Evolutionary conservation across 306 rosid genomes (phyloP).

Genomic region (Alnus glutinosa): DNA sequence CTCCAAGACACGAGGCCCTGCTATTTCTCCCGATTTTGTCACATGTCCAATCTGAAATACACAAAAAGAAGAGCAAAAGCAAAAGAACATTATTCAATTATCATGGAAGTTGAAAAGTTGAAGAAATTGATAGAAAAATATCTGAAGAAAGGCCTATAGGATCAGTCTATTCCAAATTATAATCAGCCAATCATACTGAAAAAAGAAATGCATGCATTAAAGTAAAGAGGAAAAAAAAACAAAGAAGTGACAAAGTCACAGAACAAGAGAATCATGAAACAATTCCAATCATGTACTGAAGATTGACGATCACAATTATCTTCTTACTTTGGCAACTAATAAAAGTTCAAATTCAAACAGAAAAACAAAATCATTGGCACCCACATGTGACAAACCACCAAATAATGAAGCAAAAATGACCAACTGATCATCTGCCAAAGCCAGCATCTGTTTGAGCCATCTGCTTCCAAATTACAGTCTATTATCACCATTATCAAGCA

Average conservation of each 20-base stretch:
- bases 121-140: conserved; percentile 19
- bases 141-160: conserved; percentile 11
- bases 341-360: neutral
- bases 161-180: conserved; percentile 18
- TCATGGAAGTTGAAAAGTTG: conserved; percentile 17
- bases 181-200: conserved; percentile 3
- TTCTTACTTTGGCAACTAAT: neutral
- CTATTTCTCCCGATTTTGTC: conserved; percentile 87
- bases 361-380: neutral
- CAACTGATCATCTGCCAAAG: neutral
- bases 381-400: neutral
- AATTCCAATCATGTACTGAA: neutral
- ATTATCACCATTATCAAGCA: neutral
- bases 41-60: conserved; percentile 82
- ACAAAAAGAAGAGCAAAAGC: conserved; percentile 20
- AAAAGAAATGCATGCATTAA: neutral
- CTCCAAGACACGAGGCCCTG: conserved; percentile 94
- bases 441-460: neutral
- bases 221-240: neutral
- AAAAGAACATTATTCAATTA: neutral
- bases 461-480: neutral
- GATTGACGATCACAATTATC: neutral
- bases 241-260: neutral
- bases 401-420: neutral
- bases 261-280: neutral